phyloP scores from a whole-genome alignment of 495 filamentous ascomycete species.

The Neurospora terricola region DNA sequence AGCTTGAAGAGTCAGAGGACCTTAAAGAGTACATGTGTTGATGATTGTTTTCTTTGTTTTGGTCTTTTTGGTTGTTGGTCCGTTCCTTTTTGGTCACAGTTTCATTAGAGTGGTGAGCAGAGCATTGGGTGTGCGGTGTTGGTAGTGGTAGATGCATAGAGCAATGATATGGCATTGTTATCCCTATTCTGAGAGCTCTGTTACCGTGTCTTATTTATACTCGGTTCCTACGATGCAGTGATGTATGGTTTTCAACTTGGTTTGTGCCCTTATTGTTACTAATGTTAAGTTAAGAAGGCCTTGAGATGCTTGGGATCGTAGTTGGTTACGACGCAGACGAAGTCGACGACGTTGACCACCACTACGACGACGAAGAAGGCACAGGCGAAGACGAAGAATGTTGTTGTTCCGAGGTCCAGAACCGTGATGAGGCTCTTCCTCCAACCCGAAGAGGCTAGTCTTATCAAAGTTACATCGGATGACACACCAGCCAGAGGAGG shows the following conservation, averaged over 20 bases:
- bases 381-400: too few species aligned
- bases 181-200: neutral
- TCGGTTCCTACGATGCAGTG: neutral
- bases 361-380: too few species aligned
- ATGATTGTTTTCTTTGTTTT: neutral
- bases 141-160: neutral
- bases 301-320: too few species aligned
- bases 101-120: neutral
- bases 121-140: neutral
- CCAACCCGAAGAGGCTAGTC: neutral
- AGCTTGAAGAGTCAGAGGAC: constrained; percentile 75
- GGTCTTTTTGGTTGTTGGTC: neutral
- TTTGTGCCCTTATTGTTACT: too few species aligned
- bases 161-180: neutral
- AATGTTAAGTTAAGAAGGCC: too few species aligned
- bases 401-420: neutral
- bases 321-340: too few species aligned
- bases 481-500: neutral
- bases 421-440: neutral
- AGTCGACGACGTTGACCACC: too few species aligned
- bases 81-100: neutral
- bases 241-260: neutral
- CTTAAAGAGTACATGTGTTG: constrained; percentile 36
- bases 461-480: neutral
- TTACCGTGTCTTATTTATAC: too few species aligned